Base-by-base conservation (phyloP, 164 flowering plant species). In the Magnolia officinalis region DNA sequence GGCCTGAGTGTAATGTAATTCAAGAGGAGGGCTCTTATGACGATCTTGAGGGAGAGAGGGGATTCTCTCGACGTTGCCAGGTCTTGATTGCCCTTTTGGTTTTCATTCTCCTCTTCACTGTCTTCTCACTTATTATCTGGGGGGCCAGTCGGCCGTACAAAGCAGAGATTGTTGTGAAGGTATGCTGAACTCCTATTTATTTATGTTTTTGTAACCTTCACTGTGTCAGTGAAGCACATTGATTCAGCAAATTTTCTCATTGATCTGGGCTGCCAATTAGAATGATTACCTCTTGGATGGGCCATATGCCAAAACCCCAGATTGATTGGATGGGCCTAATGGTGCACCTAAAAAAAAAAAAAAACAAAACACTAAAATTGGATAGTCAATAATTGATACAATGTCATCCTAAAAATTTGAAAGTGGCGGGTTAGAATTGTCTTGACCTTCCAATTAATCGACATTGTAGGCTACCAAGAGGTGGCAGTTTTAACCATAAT, bases 1-100 rank as follows among this genome's bases (percentile, higher is more conserved):
- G 98, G 98, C 98, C 97, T 6, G 97, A 93, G 81, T 92, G 96
- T 75, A 82, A 90, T 83, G 98, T 92, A 73, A 95, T 95, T 18
- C 45, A 83, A 71, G 98, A 95, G 81, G 98, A 95, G 77, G 98
- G 98, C 9, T 59, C 82, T 10, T 92, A 95, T 79, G 93, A 90
- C 79, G 94, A 88, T 37, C 78, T 89, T 69, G 93, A 87, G 68
- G 83, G 78, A 50, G 81, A 76, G 1, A 68, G 71, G 50, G 83
- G 78, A 2, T 55, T 79, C 63, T 71, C 87, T 5, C 71, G 84
- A 71, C 75, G 83, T 49, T 88, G 87, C 67, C 87, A 84, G 75
- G 70, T 74, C 11, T 63, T 86, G 29, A 45, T 87, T 45, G 86
- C 78, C 14, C 10, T 89, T 6, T 0, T 82, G 72, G 85, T 80